Evolutionary conservation across 495 filamentous ascomycete genomes (phyloP).

Genomic region (Terfezia claveryi): DNA sequence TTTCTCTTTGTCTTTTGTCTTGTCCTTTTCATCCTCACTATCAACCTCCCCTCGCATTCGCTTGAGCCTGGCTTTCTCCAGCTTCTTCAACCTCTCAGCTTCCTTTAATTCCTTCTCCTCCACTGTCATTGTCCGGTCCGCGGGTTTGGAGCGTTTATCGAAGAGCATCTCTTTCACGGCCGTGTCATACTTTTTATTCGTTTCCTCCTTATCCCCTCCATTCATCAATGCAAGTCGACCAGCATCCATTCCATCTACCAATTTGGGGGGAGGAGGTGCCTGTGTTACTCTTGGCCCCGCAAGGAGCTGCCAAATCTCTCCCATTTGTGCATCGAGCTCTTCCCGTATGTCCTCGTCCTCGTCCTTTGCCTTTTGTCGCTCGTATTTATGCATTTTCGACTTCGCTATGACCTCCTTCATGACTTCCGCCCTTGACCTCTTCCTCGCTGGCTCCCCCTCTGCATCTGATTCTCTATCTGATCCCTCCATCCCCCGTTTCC

Average conservation of each 20-base stretch:
- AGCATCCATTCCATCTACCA: constrained; percentile 28
- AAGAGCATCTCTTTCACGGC: constrained; percentile 56
- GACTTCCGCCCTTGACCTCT: constrained; percentile 84
- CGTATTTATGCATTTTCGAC: constrained; percentile 82
- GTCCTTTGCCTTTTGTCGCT: constrained; percentile 79
- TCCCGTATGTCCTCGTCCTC: constrained; percentile 83
- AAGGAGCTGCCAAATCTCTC: constrained; percentile 56
- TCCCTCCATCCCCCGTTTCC: constrained; percentile 31
- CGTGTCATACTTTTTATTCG: constrained; percentile 60
- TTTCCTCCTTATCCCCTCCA: constrained; percentile 38
- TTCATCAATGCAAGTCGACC: constrained; percentile 36
- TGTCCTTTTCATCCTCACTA: constrained; percentile 23
- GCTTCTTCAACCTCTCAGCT: constrained; percentile 45
- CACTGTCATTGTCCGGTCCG: constrained; percentile 71
- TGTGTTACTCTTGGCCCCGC: constrained; percentile 12
- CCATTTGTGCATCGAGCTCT: constrained; percentile 52
- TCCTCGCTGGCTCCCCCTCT: constrained; percentile 40
- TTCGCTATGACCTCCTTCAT: constrained; percentile 97
- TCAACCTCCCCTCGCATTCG: constrained; percentile 51
- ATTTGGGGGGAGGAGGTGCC: constrained; percentile 8
- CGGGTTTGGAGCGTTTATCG: constrained; percentile 62
- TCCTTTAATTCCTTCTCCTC: constrained; percentile 66
- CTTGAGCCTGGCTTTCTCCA: constrained; percentile 53
- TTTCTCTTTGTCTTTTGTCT: constrained; percentile 28
- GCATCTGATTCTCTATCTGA: constrained; percentile 23